Conservation (phyloP, 2,329 filamentous ascomycete species). For the Colletotrichum sp. region DNA sequence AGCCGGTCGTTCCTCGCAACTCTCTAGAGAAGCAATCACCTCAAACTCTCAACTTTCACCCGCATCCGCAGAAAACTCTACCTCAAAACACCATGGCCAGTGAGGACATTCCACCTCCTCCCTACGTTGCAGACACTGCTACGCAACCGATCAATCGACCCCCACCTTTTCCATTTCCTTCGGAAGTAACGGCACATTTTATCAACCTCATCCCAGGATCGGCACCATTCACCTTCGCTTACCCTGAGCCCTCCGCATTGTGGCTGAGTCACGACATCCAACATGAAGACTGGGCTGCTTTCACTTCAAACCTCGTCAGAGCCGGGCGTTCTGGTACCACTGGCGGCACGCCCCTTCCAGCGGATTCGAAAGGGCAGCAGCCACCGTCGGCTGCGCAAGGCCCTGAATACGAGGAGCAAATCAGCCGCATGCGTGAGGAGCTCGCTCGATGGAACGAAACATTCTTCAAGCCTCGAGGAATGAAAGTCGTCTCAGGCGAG, state of each 20-base stretch:
- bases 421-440: neutral
- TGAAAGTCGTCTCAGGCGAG: neutral
- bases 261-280: neutral
- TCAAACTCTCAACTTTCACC: neutral
- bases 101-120: neutral
- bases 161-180: neutral
- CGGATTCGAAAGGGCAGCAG: neutral
- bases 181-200: neutral
- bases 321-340: neutral
- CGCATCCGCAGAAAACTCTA: neutral
- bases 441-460: neutral
- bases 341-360: neutral
- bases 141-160: neutral
- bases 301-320: neutral
- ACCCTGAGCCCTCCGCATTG: neutral
- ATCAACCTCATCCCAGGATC: neutral
- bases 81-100: accelerated
- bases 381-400: neutral
- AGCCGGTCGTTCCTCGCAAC: neutral
- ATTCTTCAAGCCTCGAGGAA: neutral
- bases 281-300: neutral
- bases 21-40: neutral
- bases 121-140: neutral
- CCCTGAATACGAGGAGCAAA: neutral
- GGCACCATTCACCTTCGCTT: neutral